Evolutionary conservation across 345 rosid genomes (phyloP), one percentile per base, ranked within the genome.

Genomic region (Hypericum androsaemum): DNA sequence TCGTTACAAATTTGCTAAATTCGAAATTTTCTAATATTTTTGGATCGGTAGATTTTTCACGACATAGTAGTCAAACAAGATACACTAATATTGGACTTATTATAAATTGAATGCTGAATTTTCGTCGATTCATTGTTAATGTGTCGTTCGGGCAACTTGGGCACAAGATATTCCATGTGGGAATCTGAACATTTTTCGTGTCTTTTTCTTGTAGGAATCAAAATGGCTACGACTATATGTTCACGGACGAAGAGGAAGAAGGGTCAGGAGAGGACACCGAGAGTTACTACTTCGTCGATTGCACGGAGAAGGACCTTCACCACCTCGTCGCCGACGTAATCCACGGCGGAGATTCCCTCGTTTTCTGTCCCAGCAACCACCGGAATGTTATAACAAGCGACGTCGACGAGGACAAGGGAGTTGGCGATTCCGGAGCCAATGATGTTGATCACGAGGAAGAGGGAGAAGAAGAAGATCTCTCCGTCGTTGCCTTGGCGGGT

Each of bases 181-280:
- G 32, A 22, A 22, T 22, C 32, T 22, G 2, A 22, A 22, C 32
- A 22, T 22, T 22, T 22, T 22, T 22, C n/a, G 32, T 22, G 28
- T 50, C 3, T 5, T 40, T 52, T 50, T 12, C 41, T 45, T 41
- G 66, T 69, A 90, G 96, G 63, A 65, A 54, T 66, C 89, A 64
- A 56, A 73, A 65, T 59, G 90, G 65, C 38, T 71, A 71, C 50
- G 97, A 78, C 32, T 80, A 78, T 37, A 56, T 66, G 63, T 63
- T 64, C 41, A 72, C 87, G 2, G 95, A 82, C 37, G 96, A 87
- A 11, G 86, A 77, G 1, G 94, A 78, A 16, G 82, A 78, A 12
- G 88, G 74, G 6, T 82, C 71, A 8, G 76, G 70, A 44, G 9
- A 67, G 67, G 39, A 64, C 28, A 47, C 61, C 50, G 69, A 57